Conservation (phyloP, 768 basidiomycete genomes). For the Mycena haematopus region DNA sequence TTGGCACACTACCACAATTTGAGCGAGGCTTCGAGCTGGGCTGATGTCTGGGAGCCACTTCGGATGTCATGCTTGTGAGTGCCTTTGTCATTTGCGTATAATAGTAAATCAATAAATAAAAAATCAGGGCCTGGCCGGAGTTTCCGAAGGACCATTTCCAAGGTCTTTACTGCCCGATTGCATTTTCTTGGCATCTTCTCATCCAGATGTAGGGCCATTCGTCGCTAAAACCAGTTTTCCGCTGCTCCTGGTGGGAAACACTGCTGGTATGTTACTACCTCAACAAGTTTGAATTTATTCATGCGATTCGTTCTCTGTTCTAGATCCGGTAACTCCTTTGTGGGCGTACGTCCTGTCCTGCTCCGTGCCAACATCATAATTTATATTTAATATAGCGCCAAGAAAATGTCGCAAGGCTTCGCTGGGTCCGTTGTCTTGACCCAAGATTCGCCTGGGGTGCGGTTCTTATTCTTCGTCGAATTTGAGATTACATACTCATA, state of each 20-base stretch:
- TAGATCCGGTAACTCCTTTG: constrained; percentile 32
- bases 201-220: constrained; percentile 52
- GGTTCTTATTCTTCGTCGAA: neutral
- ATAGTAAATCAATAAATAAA: neutral
- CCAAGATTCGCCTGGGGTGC: constrained; percentile 28
- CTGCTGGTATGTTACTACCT: constrained; percentile 33
- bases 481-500: neutral
- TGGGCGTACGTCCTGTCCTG: constrained; percentile 16
- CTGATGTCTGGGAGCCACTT: neutral
- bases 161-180: neutral
- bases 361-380: neutral
- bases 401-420: constrained; percentile 31
- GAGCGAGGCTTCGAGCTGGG: constrained; percentile 12
- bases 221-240: neutral
- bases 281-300: neutral
- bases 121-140: constrained; percentile 24
- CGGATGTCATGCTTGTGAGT: constrained; percentile 14
- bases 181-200: constrained; percentile 47
- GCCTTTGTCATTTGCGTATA: neutral
- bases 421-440: constrained; percentile 31
- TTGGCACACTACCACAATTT: constrained; percentile 1
- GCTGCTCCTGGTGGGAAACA: constrained; percentile 20
- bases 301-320: neutral
- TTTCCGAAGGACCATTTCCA: constrained; percentile 27
- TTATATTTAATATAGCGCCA: constrained; percentile 14